phyloP scores from a whole-genome alignment of 176 grass and related monocot genomes.

The Musa itinerans region DNA sequence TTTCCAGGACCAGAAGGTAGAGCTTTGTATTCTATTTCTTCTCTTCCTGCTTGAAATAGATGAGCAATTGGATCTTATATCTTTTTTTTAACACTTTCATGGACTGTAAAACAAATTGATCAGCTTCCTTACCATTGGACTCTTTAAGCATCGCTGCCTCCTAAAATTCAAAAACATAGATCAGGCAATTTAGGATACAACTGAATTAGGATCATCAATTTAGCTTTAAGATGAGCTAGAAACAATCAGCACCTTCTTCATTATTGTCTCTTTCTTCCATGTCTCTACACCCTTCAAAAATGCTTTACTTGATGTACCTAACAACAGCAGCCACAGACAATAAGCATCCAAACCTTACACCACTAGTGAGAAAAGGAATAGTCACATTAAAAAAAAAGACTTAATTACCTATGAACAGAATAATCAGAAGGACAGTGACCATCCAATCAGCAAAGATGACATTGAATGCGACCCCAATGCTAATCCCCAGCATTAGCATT shows the following conservation, averaged over 20 bases:
- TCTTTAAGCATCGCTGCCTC: constrained; percentile 16
- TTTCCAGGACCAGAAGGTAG: constrained; percentile 55
- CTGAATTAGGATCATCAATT: not conserved
- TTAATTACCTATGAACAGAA: constrained; percentile 57
- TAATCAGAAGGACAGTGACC: constrained; percentile 67
- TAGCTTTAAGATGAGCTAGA: not conserved
- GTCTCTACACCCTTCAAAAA: constrained; percentile 74
- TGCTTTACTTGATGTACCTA: constrained; percentile 80
- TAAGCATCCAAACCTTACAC: not conserved
- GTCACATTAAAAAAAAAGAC: not conserved
- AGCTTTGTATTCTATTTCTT: constrained; percentile 45
- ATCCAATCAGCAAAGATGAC: constrained; percentile 80
- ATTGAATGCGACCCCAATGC: constrained; percentile 76
- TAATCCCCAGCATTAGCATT: constrained; percentile 87
- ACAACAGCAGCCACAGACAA: not conserved
- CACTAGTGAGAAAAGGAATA: not conserved
- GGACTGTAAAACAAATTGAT: not conserved
- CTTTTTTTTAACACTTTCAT: too few species aligned
- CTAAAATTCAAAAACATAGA: constrained; percentile 21
- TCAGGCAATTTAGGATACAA: not conserved
- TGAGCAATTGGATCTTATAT: too few species aligned
- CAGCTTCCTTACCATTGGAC: not conserved
- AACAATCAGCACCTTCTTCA: constrained; percentile 37
- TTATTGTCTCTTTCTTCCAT: constrained; percentile 78
- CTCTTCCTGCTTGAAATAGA: constrained; percentile 17